Base-by-base conservation (phyloP, 2,329 filamentous ascomycete genomes). In the Metarhizium rileyi region DNA sequence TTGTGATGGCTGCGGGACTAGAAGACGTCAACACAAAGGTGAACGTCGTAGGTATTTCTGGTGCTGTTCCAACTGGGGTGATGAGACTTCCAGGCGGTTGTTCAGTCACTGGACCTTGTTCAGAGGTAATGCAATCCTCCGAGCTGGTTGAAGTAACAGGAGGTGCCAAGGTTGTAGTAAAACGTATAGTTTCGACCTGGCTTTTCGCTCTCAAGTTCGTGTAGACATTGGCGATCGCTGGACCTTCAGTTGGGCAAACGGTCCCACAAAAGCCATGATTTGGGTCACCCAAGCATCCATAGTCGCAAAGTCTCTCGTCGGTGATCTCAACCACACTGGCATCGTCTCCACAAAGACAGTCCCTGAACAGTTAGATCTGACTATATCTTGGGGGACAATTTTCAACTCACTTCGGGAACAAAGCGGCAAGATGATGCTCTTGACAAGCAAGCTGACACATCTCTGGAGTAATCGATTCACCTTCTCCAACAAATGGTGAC, bases 261-360 rank as follows among this genome's bases (percentile, higher is more conserved):
- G 62, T 62, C n/a, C 66, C 66, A 27, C 66, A 68, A 53, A 59
- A 62, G 12, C 64, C 63, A 16, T 60, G 52, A n/a, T 52, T 47
- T 7, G 57, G 53, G 38, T 62, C 58, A 25, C 58, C 54, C 49
- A 59, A 55, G 50, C 66, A 68, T 1, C 59, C 52, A 45, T 62
- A 52, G 48, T 67, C 61, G 52, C 66, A 69, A 18, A 55, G 54
- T 26, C 47, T 53, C 44, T 67, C 63, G 20, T 65, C 57, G 33
- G 61, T 47, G 7, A 56, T 38, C 10, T 53, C 58, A 48, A 68
- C 55, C 2, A 58, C 62, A 2, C 56, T 55, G 22, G 51, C 35
- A 51, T 68, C 58, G 46, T 68, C 59, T 46, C 66, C 66, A 46
- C 66, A 69, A 44, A 60, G 65, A 20, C 66, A 69, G 14, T 59